Evolutionary conservation across 2,329 filamentous ascomycete genomes (phyloP).

Genomic region (Colletotrichum orbiculare): DNA sequence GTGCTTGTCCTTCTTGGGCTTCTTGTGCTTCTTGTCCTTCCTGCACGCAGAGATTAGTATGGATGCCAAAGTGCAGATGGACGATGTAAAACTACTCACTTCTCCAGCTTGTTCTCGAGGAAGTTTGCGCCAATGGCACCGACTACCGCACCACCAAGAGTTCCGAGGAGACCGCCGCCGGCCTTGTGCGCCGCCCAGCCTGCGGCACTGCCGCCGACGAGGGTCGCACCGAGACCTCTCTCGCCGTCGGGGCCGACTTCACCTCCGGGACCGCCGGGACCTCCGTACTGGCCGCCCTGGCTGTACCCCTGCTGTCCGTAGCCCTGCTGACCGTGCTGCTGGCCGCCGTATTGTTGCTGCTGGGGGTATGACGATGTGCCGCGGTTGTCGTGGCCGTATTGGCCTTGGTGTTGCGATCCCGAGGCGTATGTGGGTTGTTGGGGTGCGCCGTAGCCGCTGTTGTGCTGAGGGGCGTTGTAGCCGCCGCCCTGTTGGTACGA

Average conservation of each 20-base stretch:
- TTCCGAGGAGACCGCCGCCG: conserved; percentile 63
- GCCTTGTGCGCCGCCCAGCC: conserved; percentile 65
- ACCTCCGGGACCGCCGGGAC: conserved; percentile 41
- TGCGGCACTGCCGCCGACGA: conserved; percentile 64
- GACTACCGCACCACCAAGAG: conserved; percentile 60
- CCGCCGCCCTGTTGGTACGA: conserved; percentile 38
- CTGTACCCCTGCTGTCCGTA: conserved; percentile 36
- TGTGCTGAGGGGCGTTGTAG: conserved; percentile 37
- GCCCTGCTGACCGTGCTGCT: conserved; percentile 36
- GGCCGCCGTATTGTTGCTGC: conserved; percentile 38
- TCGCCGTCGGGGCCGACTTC: conserved; percentile 53
- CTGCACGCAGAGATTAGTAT: conserved; percentile 23
- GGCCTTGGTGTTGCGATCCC: conserved; percentile 42
- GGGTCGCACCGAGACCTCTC: conserved; percentile 65
- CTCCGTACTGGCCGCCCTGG: conserved; percentile 33
- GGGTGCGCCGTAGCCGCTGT: conserved; percentile 34
- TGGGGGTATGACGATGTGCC: conserved; percentile 35
- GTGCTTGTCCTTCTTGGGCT: conserved; percentile 43
- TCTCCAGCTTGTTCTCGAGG: conserved; percentile 56
- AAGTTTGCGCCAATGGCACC: conserved; percentile 67
- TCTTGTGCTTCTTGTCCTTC: conserved; percentile 47
- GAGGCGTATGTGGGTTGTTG: conserved; percentile 32
- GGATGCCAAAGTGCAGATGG: background rate
- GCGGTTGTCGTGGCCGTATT: conserved; percentile 47
- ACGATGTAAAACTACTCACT: conserved; percentile 34